A percentile compares a stretch with the other conserved stretches of the same genome.
Evolutionary conservation across 1,139 yeast genomes (phyloP).

Genomic region (Geotrichum europaeum): DNA sequence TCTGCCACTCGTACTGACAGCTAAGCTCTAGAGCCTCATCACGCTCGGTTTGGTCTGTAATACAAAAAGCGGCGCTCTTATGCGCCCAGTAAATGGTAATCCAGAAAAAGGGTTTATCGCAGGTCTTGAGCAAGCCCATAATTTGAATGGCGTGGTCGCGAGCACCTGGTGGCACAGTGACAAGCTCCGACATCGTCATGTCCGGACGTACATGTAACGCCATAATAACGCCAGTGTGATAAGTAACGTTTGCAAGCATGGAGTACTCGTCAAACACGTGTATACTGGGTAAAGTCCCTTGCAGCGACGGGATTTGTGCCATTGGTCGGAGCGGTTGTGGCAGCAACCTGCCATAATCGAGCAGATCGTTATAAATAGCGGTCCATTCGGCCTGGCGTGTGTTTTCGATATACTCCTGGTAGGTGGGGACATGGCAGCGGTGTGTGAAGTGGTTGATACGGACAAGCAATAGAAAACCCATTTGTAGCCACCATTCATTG

Average conservation of each 20-base stretch:
- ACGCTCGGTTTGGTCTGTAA: conserved; percentile 11
- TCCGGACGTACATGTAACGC: conserved; percentile 8
- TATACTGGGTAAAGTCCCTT: conserved; percentile 3
- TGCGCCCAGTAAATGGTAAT: conserved; percentile 16
- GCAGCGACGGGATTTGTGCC: conserved; percentile 4
- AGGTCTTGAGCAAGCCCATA: conserved; percentile 12
- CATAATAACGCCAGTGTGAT: conserved; percentile 14
- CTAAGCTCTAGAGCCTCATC: conserved; percentile 14
- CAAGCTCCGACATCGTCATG: conserved; percentile 4
- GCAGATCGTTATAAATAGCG: conserved; percentile 9
- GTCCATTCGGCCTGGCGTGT: conserved; percentile 10
- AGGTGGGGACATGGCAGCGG: conserved; percentile 7
- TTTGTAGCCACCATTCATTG: conserved; percentile 16
- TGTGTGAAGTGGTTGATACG: conserved; percentile 10
- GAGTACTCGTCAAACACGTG: conserved; percentile 11
- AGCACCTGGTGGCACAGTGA: conserved; percentile 12
- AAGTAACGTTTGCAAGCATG: conserved; percentile 9
- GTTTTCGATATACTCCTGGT: conserved; percentile 7
- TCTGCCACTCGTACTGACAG: conserved; percentile 18
- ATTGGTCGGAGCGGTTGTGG: conserved; percentile 16
- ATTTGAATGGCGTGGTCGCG: conserved; percentile 14
- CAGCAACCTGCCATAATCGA: conserved; percentile 9
- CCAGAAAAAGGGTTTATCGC: conserved; percentile 13
- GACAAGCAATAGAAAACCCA: conserved; percentile 5
- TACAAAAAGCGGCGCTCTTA: conserved; percentile 12